Conservation (phyloP, 2,329 filamentous ascomycete genomes). For the Pseudocercospora musae region DNA sequence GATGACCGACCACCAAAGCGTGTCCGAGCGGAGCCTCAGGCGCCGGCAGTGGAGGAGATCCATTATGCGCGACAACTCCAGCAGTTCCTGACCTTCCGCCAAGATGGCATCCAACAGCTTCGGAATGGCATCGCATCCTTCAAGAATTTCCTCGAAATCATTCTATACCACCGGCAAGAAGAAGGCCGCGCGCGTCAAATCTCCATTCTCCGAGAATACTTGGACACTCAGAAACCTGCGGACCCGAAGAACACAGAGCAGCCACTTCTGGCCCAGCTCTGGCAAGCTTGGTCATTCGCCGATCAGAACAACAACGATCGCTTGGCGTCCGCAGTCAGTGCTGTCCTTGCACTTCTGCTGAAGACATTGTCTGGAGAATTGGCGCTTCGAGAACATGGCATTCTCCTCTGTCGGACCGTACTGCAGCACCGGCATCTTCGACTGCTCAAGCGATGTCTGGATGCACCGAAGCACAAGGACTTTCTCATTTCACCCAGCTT, state of each 20-base stretch:
- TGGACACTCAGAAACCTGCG: slow-evolving; percentile 56
- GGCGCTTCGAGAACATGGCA: slow-evolving; percentile 70
- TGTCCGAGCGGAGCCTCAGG: slow-evolving; percentile 26
- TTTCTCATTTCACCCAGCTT: slow-evolving; percentile 86
- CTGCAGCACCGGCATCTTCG: slow-evolving; percentile 78
- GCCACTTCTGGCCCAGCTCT: slow-evolving; percentile 71
- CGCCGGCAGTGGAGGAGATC: slow-evolving; percentile 56
- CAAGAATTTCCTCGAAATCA: slow-evolving; percentile 66
- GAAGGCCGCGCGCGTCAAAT: slow-evolving; percentile 49
- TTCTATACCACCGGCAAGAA: slow-evolving; percentile 55
- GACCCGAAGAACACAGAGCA: slow-evolving; percentile 54
- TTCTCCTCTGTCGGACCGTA: slow-evolving; percentile 75
- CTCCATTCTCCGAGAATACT: slow-evolving; percentile 66
- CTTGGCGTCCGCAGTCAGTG: slow-evolving; percentile 74
- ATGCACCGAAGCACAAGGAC: slow-evolving; percentile 76
- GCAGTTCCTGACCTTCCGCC: slow-evolving; percentile 64
- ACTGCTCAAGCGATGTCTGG: slow-evolving; percentile 73
- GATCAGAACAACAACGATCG: slow-evolving; percentile 75
- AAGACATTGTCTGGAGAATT: slow-evolving; percentile 71
- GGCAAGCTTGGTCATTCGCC: slow-evolving; percentile 85
- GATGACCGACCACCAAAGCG: slow-evolving; percentile 33
- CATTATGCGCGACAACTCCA: slow-evolving; percentile 64
- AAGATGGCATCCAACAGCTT: slow-evolving; percentile 61
- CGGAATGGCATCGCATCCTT: slow-evolving; percentile 68
- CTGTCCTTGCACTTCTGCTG: slow-evolving; percentile 76